These are phyloP conservation scores for Taiozyma sp. DNA, from an alignment of 1,139 yeast species.

Conservation along the genomic window DNA sequence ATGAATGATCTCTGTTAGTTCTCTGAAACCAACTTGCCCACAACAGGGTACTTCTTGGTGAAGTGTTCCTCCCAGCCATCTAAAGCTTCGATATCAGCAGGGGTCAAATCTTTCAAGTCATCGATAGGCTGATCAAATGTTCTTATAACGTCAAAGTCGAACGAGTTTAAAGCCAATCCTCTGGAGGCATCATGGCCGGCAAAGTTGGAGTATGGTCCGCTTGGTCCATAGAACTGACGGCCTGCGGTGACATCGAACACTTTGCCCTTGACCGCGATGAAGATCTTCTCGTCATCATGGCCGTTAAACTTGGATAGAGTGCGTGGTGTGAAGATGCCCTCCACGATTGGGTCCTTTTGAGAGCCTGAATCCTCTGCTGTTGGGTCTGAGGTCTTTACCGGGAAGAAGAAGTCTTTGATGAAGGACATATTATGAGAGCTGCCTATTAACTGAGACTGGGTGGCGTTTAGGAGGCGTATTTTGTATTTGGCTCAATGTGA, in stretches of 20 bases:
- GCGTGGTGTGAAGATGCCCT: constrained; percentile 76
- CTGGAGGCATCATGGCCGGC: constrained; percentile 97
- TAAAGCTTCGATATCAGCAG: constrained; percentile 62
- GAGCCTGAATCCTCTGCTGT: constrained; percentile 23
- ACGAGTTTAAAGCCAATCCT: constrained; percentile 88
- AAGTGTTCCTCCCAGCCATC: constrained; percentile 87
- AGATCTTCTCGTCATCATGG: constrained; percentile 67
- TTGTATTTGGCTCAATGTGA: too few species aligned
- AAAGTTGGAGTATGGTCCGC: constrained; percentile 92
- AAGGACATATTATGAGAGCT: constrained; percentile 29
- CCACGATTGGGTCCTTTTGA: constrained; percentile 54
- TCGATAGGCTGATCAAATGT: constrained; percentile 73
- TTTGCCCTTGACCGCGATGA: constrained; percentile 77
- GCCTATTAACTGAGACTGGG: neutral
- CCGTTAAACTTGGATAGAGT: constrained; percentile 79
- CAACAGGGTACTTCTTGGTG: constrained; percentile 67
- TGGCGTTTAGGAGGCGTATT: neutral
- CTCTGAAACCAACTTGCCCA: constrained; percentile 47
- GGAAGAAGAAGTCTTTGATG: constrained; percentile 31
- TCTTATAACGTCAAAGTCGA: constrained; percentile 59
- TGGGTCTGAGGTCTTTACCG: constrained; percentile 35
- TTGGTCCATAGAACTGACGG: constrained; percentile 89
- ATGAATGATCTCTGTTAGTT: neutral
- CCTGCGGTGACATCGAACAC: constrained; percentile 86
- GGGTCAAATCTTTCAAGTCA: constrained; percentile 52